These are phyloP conservation scores for Fusarium veterinarium DNA, from an alignment of 2,329 filamentous ascomycete species.

Conservation along the genomic window DNA sequence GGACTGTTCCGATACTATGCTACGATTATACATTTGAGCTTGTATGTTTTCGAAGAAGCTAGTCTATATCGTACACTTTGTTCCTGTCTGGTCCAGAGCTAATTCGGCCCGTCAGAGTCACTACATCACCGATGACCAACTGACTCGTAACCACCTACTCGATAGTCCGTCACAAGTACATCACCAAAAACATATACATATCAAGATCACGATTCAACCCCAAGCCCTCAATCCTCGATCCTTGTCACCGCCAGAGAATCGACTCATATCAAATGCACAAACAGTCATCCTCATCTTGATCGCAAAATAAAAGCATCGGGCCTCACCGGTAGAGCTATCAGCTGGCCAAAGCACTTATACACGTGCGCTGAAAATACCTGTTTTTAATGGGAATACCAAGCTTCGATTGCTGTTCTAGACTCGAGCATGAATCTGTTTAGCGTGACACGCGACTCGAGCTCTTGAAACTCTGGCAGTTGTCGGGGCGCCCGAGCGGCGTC, in stretches of 20 bases:
- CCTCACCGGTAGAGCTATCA: slow-evolving; percentile 16
- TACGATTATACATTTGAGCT: neutral
- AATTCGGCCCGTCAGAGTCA: neutral
- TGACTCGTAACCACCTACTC: slow-evolving; percentile 5
- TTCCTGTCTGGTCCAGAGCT: neutral
- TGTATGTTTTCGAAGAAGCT: neutral
- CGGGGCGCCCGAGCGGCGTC: slow-evolving; percentile 19
- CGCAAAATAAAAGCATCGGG: neutral
- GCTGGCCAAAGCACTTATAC: slow-evolving; percentile 1
- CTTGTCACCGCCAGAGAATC: slow-evolving; percentile 10
- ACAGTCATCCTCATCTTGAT: neutral
- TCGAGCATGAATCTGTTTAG: slow-evolving; percentile 17
- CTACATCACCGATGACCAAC: neutral
- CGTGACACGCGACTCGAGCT: slow-evolving; percentile 21
- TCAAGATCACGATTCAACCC: neutral
- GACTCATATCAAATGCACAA: neutral
- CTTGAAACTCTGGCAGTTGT: slow-evolving; percentile 17
- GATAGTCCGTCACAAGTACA: neutral
- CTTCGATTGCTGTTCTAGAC: neutral
- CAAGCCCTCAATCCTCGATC: neutral
- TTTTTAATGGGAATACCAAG: neutral
- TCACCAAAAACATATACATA: neutral
- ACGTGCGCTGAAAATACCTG: slow-evolving; percentile 14
- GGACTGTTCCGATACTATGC: neutral
- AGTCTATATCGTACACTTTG: neutral